Base-by-base conservation (phyloP, 495 filamentous ascomycete genomes). In the Aspergillus sclerotioniger region DNA sequence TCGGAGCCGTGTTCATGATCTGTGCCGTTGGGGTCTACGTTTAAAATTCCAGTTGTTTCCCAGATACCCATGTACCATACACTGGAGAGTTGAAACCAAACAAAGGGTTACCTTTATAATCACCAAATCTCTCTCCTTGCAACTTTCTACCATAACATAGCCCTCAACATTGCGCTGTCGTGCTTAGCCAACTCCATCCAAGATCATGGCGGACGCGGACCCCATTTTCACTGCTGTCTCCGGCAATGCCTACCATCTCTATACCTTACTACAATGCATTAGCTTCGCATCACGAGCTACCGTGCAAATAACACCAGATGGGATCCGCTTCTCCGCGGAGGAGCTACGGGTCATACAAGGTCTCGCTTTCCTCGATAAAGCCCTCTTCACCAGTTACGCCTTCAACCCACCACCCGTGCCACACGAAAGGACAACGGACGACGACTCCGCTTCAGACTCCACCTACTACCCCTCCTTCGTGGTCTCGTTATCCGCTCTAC, bases 21-120 rank as follows among this genome's bases (percentile, higher is more conserved):
- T 98, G 94, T 74, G 94, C 91, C 20, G 94, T 92, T 70, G 94
- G 94, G 67, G 95, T 98, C 68, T 98, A 98, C 86, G 94, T 98
- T 74, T 98, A 86, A 79, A 79, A 69, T 60, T 51, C 56, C 56
- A 31, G 76, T 76, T 51, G 46, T 41, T 51, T 56, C 43, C 37
- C 21, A 57, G 39, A 65, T 62, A 55, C 63, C 57, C 56, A 73
- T 77, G 73, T 76, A 76, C 71, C 56, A 72, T 71, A 71, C 65
- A 59, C 63, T 54, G 60, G 65, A 65, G 64, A 67, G 63, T 69
- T 64, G 60, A 69, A 56, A 62, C 37, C 37, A 60, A 28, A 59
- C 54, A 49, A 61, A 58, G 68, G 73, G 66, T 41, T 76, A 72
- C 57, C 67, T 57, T 68, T 75, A 77, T 69, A 72, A 65, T 46